Percentiles rank a stretch among this genome's conserved stretches.
Conservation (phyloP, 2,329 filamentous ascomycete species). For the Aspergillus awamori region DNA sequence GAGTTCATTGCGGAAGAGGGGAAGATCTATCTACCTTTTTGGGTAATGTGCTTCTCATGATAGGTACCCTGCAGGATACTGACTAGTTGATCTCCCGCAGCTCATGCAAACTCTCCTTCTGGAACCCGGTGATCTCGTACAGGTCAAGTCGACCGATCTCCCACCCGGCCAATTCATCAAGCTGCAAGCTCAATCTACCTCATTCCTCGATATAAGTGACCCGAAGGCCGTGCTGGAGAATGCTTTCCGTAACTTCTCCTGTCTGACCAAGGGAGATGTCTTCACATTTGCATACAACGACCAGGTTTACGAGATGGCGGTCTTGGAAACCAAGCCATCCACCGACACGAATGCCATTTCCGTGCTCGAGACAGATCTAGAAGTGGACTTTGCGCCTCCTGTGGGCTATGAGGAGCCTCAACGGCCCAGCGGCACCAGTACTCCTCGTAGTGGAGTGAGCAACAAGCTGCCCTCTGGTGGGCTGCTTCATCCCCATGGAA, state of each 20-base stretch:
- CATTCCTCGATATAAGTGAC: conserved; percentile 95
- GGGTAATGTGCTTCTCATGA: conserved; percentile 60
- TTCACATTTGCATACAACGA: conserved; percentile 99
- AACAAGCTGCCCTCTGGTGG: conserved; percentile 69
- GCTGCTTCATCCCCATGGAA: conserved; percentile 78
- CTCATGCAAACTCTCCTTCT: conserved; percentile 91
- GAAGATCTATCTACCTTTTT: conserved; percentile 92
- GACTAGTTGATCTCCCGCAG: conserved; percentile 48
- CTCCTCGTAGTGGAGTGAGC: conserved; percentile 69
- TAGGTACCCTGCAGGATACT: background rate
- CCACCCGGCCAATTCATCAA: conserved; percentile 92
- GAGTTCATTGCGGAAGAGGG: conserved; percentile 98
- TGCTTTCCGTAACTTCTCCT: conserved; percentile 93
- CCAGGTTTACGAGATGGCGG: conserved; percentile 86
- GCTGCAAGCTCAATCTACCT: conserved; percentile 88
- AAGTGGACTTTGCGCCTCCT: conserved; percentile 92
- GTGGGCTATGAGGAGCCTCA: conserved; percentile 92
- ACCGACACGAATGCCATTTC: conserved; percentile 80
- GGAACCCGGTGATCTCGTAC: conserved; percentile 90
- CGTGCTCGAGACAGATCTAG: conserved; percentile 94
- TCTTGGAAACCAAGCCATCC: conserved; percentile 89
- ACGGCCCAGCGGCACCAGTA: conserved; percentile 78
- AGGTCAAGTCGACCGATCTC: conserved; percentile 92
- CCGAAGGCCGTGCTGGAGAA: conserved; percentile 97
- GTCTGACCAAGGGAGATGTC: conserved; percentile 87